Evolutionary conservation across 768 basidiomycete genomes (phyloP), one percentile per base, ranked within the genome.

Genomic region (Suillus occidentalis): DNA sequence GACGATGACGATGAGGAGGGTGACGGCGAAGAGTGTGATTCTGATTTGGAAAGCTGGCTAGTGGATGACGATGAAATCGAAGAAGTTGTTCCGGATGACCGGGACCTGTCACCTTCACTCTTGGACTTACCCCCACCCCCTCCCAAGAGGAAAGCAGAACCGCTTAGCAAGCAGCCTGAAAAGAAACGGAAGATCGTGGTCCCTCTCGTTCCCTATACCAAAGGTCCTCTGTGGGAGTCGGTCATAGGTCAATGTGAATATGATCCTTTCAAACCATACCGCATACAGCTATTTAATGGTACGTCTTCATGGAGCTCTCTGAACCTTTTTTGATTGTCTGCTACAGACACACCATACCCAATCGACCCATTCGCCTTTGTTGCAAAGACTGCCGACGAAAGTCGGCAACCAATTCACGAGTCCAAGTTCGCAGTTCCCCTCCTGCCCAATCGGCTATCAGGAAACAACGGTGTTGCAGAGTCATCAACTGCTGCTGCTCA

Each of bases 251-350:
- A 83, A 22, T 89, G 89, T 71, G 82, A 84, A 50, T 86, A 88
- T 65, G 87, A 89, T 53, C 84, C 89, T 7, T 90, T 97, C 75
- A 85, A 85, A 36, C 78, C 82, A 31, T 95, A 94, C 71, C 82
- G 85, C 56, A 89, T 97, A 67, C 90, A 90, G 69, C 76, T 95
- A 12, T 84, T 98, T 72, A 97, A 97, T 72, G 94, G 96, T 92
- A 72, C 66, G 83, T 68, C 68, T 14, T 42, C 55, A n/a, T 43
- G 22, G 40, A 25, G 57, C 61, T 12, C 8, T 42, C 10, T 45
- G 45, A 39, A 45, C 55, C 16, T 22, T 53, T 62, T 52, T 52
- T 61, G 64, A 62, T 67, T 22, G 55, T 58, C 39, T 20, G 53
- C 57, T 61, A 34, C 64, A 95, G 94, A 95, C 76, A 82, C 88